phyloP scores from a whole-genome alignment of 371 early-diverging fungal species.

The Mortierella sp. region DNA sequence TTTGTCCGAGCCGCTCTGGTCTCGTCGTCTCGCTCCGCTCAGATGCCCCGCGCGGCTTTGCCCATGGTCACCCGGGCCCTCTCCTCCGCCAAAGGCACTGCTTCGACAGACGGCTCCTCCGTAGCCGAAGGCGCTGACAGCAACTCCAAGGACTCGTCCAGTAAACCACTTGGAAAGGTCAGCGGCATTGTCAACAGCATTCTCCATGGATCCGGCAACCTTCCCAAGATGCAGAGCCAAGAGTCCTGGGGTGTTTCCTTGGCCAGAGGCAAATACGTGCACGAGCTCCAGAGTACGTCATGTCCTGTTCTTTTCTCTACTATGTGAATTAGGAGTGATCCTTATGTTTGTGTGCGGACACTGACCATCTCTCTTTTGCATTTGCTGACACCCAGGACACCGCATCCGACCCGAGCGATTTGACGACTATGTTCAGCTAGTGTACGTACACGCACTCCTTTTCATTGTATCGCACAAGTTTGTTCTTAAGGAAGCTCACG shows the following conservation, averaged over 20 bases:
- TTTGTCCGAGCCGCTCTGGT: slow-evolving; percentile 12
- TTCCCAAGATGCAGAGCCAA: slow-evolving; percentile 52
- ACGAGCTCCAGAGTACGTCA: slow-evolving; percentile 80
- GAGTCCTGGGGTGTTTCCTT: slow-evolving; percentile 63
- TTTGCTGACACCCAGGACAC: slow-evolving; percentile 68
- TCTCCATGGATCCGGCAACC: slow-evolving; percentile 52
- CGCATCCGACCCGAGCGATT: slow-evolving; percentile 87
- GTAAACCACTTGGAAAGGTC: slow-evolving; percentile 50
- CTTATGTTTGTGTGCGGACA: not conserved
- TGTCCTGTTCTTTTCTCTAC: not conserved
- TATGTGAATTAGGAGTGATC: too few relatives aligned
- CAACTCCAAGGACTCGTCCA: slow-evolving; percentile 13
- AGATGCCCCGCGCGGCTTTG: not conserved
- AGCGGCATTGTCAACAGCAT: slow-evolving; percentile 59
- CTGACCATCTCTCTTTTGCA: not conserved
- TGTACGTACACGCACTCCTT: slow-evolving; percentile 59
- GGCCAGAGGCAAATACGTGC: slow-evolving; percentile 91
- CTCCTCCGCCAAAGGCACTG: slow-evolving; percentile 11
- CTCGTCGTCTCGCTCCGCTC: slow-evolving; percentile 1
- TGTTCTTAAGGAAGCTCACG: not conserved
- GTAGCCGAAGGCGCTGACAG: not conserved
- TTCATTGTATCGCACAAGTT: not conserved
- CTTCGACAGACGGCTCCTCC: not conserved
- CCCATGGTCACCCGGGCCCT: slow-evolving; percentile 13
- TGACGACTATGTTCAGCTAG: slow-evolving; percentile 83